phyloP scores from a whole-genome alignment of 257 asterid species.

The Penstemon davidsonii region DNA sequence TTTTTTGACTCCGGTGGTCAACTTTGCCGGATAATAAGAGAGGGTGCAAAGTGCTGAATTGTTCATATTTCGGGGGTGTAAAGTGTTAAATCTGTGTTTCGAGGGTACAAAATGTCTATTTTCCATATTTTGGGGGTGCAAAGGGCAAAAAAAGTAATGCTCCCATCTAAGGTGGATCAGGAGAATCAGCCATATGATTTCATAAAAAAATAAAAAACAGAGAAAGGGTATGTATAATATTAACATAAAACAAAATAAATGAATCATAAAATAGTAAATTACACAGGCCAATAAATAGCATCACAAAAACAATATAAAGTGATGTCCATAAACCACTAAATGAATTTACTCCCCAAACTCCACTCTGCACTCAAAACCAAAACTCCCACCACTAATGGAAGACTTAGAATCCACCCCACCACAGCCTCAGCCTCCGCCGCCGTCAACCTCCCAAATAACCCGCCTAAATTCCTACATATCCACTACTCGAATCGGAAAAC shows the following conservation, averaged over 20 bases:
- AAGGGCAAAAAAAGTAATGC: neutral
- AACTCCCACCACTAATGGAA: constrained; percentile 43
- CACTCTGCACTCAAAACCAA: neutral
- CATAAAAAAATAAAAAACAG: neutral
- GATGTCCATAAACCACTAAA: neutral
- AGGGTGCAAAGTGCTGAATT: no score
- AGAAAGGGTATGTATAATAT: neutral
- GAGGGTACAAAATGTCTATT: no score
- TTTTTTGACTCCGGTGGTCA: no score
- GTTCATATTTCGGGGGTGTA: no score
- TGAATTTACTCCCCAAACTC: neutral
- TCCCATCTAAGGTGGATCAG: neutral
- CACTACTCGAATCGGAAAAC: constrained; percentile 51
- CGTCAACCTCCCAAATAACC: constrained; percentile 32
- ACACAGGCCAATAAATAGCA: constrained; percentile 22
- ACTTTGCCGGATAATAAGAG: no score
- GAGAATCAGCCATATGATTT: neutral
- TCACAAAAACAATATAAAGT: constrained; percentile 31
- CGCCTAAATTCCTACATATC: constrained; percentile 66
- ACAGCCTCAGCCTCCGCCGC: constrained; percentile 21
- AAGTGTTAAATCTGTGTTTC: no score
- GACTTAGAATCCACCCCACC: constrained; percentile 42
- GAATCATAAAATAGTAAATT: neutral
- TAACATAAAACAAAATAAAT: neutral
- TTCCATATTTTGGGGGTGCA: no score